phyloP scores from a whole-genome alignment of 2,329 filamentous ascomycete species.

The Penicillium sp. region DNA sequence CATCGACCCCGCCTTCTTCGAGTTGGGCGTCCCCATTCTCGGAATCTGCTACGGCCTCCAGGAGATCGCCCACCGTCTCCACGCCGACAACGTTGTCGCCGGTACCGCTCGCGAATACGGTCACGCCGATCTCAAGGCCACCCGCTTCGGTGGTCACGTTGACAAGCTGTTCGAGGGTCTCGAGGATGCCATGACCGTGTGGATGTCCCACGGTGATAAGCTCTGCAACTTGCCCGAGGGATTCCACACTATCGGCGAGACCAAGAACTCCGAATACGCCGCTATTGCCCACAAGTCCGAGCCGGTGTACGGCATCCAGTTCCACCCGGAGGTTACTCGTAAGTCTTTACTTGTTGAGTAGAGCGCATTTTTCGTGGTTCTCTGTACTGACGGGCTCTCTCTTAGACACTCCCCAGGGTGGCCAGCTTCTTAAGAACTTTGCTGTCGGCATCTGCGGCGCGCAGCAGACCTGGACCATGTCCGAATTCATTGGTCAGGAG shows the following conservation, averaged over 20 bases:
- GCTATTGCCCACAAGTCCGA: slow-evolving; percentile 58
- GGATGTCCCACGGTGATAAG: slow-evolving; percentile 91
- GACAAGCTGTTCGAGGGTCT: slow-evolving; percentile 76
- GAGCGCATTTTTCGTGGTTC: no score
- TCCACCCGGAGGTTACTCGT: slow-evolving; percentile 72
- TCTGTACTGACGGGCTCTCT: no score
- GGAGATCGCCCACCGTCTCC: slow-evolving; percentile 69
- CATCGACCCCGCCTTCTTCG: slow-evolving; percentile 65
- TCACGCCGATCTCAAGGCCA: slow-evolving; percentile 62
- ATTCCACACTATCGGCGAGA: slow-evolving; percentile 71
- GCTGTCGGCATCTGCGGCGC: slow-evolving; percentile 76
- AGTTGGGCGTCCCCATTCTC: slow-evolving; percentile 62
- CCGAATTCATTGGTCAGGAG: slow-evolving; percentile 74
- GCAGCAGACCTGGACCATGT: slow-evolving; percentile 77
- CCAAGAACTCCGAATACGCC: slow-evolving; percentile 72
- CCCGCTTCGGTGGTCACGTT: slow-evolving; percentile 57
- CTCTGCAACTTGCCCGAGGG: slow-evolving; percentile 67
- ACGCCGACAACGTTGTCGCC: slow-evolving; percentile 62
- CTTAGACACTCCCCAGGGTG: slow-evolving; percentile 54
- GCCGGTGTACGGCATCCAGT: slow-evolving; percentile 64
- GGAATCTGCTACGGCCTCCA: slow-evolving; percentile 61
- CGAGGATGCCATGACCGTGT: slow-evolving; percentile 66
- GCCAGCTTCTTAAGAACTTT: slow-evolving; percentile 74
- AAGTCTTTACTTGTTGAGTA: no score
- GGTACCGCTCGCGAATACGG: slow-evolving; percentile 69